Evolutionary conservation across 1,139 yeast species (phyloP).

Genomic region (Pichia sorboxylosa): DNA sequence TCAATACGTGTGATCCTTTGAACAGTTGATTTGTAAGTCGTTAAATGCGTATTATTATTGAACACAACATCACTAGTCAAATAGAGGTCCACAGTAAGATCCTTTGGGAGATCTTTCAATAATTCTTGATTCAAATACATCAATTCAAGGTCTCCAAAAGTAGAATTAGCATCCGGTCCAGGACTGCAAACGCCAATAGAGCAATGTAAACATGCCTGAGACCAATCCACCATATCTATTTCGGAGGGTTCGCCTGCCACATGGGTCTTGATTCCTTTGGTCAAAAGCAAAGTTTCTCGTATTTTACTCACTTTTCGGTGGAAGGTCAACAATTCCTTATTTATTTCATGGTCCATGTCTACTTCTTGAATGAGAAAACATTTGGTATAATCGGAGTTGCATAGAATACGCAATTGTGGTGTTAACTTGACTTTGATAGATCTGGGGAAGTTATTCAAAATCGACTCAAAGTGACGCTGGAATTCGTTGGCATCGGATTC

Average conservation of each 20-base stretch:
- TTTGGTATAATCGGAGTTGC: slow-evolving; percentile 14
- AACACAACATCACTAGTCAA: slow-evolving; percentile 1
- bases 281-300: background rate
- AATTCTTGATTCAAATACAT: slow-evolving; percentile 5
- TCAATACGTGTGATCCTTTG: no score
- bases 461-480: background rate
- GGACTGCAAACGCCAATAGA: slow-evolving; percentile 14
- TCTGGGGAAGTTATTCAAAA: background rate
- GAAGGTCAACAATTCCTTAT: slow-evolving; percentile 1
- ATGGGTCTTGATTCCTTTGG: slow-evolving; percentile 7
- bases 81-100: background rate
- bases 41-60: background rate
- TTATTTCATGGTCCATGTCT: background rate
- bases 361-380: slow-evolving; percentile 4
- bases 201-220: slow-evolving; percentile 13
- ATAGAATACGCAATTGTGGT: slow-evolving; percentile 13
- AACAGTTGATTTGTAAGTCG: background rate
- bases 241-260: slow-evolving; percentile 16
- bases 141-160: slow-evolving; percentile 7
- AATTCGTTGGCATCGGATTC: background rate
- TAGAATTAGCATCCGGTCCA: background rate
- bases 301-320: slow-evolving; percentile 1
- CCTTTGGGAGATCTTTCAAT: background rate
- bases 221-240: slow-evolving; percentile 7
- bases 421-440: background rate